A percentile compares a stretch with the other conserved stretches of the same genome.
Conservation (phyloP, 306 rosid species). For the Begonia fuchsioides region DNA sequence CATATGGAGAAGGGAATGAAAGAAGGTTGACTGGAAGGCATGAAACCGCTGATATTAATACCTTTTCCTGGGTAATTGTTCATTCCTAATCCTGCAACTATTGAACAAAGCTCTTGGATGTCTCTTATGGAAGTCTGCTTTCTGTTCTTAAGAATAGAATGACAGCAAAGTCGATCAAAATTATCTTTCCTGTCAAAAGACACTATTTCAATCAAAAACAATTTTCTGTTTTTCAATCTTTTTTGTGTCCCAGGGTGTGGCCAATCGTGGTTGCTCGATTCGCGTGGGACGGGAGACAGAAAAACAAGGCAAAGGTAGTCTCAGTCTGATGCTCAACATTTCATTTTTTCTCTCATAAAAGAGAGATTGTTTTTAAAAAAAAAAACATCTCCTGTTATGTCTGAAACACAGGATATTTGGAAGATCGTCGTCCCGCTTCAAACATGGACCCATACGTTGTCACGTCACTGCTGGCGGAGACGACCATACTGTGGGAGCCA, state of each 20-base stretch:
- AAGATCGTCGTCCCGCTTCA: constrained; percentile 97
- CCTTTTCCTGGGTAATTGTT: constrained; percentile 90
- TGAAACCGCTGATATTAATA: constrained; percentile 74
- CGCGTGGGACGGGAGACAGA: constrained; percentile 98
- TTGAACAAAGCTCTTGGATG: too few species aligned
- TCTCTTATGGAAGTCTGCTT: too few species aligned
- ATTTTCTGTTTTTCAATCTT: too few species aligned
- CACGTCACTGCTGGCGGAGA: constrained; percentile 69
- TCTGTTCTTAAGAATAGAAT: too few species aligned
- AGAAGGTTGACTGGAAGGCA: constrained; percentile 98
- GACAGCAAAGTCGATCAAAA: too few species aligned
- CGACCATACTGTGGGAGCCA: constrained; percentile 82
- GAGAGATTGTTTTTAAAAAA: too few species aligned
- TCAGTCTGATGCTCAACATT: too few species aligned
- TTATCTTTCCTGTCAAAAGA: too few species aligned
- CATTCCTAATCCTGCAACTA: neutral
- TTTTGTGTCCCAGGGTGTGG: constrained; percentile 59
- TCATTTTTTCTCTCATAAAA: too few species aligned
- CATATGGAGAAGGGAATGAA: constrained; percentile 99
- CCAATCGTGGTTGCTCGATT: constrained; percentile 95
- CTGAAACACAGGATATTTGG: constrained; percentile 77
- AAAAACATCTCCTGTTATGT: too few species aligned
- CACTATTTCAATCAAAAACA: too few species aligned
- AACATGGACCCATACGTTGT: constrained; percentile 98
- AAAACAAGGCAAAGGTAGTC: constrained; percentile 73